Evolutionary conservation across 208 protist genomes (phyloP).

Genomic region (Trichomonas vaginalis): DNA sequence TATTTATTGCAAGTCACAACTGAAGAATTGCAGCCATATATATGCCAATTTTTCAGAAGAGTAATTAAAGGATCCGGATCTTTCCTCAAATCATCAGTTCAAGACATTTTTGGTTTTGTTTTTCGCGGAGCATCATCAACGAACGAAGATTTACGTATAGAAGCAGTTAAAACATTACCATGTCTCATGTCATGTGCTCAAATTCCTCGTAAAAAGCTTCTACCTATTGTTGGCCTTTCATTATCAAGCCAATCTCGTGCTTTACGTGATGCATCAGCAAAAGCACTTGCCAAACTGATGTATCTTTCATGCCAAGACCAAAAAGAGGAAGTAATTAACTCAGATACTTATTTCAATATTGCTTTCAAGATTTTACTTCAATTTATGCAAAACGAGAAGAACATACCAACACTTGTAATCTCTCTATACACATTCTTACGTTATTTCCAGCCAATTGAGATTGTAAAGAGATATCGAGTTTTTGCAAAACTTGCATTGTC

Average conservation of each 20-base stretch:
- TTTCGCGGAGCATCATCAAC: not conserved
- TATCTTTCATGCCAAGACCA: not conserved
- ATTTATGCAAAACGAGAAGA: not conserved
- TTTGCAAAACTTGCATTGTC: not conserved
- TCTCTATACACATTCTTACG: not conserved
- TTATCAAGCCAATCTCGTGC: not conserved
- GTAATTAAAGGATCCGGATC: not conserved
- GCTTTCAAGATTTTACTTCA: not conserved
- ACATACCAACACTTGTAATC: not conserved
- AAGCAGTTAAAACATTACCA: not conserved
- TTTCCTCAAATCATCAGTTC: not conserved
- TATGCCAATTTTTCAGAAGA: not conserved
- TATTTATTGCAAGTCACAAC: not conserved
- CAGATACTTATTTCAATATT: not conserved
- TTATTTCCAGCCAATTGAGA: not conserved
- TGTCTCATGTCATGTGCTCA: not conserved
- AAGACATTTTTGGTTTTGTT: not conserved
- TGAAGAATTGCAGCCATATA: not conserved
- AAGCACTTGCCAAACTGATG: not conserved
- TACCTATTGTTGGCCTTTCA: not conserved
- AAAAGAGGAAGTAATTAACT: not conserved
- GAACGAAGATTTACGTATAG: not conserved
- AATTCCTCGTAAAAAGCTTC: not conserved
- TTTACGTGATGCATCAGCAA: not conserved
- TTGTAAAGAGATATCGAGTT: not conserved